Base-by-base conservation (phyloP, 441 rosid genomes). In the Omphalea diandra region DNA sequence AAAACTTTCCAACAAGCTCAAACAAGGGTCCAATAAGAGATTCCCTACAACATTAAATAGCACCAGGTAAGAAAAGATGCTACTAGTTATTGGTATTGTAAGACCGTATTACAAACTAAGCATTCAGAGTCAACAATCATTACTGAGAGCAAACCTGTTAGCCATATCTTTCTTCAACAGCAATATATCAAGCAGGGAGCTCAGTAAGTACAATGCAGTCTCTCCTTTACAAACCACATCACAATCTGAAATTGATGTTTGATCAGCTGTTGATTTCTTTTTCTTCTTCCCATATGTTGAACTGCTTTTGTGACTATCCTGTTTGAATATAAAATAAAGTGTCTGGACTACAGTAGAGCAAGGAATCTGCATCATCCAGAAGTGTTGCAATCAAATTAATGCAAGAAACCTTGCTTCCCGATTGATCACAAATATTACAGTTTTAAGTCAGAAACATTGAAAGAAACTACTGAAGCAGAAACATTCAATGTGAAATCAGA, bases 101-200 rank as follows among this genome's bases (percentile, higher is more conserved):
- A 14, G 24, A 69, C 58, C 63, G 55, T 69, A 27, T 17, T 46
- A 46, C 24, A 62, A 32, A 49, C 15, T 33, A 54, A 66, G 27
- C 33, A 63, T 31, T 15, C 22, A 31, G 14, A 54, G 50, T 35
- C 9, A 15, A 50, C n/a, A 60, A 6, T 35, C 38, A 49, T 61
- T 52, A 58, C 53, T 77, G 63, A 58, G 70, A 71, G 59, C 70
- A 74, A 31, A 96, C 98, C 99, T 94, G 92, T 83, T 82, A 72
- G 80, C 71, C 53, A 89, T 80, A 74, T 90, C 90, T 76, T 94
- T 94, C 86, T 94, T 94, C 73, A 90, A 74, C 15, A 90, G 80
- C 79, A 94, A 81, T 77, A 91, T 75, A 74, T 96, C 97, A 69
- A 96, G 94, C 72, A 96, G 82, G 56, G 97, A 89, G 74, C 89